Evolutionary conservation across 768 basidiomycete genomes (phyloP), one percentile per base, ranked within the genome.

Genomic region (Tremella mesenterica): DNA sequence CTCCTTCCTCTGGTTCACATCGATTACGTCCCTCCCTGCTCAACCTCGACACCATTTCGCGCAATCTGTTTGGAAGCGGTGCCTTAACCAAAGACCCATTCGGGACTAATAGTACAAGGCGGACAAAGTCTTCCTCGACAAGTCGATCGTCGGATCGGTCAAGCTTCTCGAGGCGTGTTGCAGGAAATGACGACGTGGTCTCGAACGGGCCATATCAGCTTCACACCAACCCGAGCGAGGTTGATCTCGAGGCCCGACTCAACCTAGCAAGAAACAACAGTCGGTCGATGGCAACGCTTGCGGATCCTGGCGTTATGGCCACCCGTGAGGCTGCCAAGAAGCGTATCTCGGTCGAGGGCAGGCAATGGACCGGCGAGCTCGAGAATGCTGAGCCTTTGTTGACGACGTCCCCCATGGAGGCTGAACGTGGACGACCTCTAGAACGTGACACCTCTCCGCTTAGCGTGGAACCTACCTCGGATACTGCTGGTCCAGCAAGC

Each of bases 41-140:
- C 67, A 83, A 86, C 29, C 78, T 96, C 48, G 91, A 96, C 65
- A 85, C 82, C 18, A 85, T 96, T 61, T 90, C 88, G 18, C 81
- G 88, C 39, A 91, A 89, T 72, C 78, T 96, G 26, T 92, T 95
- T 74, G 85, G 83, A 8, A 76, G 81, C 8, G 60, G 65, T 20
- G 65, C 63, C 25, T 46, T 60, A 21, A 26, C n/a, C 3, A 43
- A 80, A 28, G 88, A 91, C 58, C 77, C 88, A 52, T 88, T 90
- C 66, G 80, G 83, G 27, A 64, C 70, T 9, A 82, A 81, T 4
- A 81, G 85, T 30, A 84, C 79, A 62, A 68, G 61, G 41, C 48
- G 57, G 54, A 52, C 29, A 30, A 31, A 31, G 25, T 28, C 47
- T 18, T 7, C 41, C 18, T 48, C 47, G 29, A 30, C 23, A 13